These are phyloP conservation scores for Fusarium sp. DNA, from an alignment of 2,329 filamentous ascomycete genomes.

Conservation along the genomic window DNA sequence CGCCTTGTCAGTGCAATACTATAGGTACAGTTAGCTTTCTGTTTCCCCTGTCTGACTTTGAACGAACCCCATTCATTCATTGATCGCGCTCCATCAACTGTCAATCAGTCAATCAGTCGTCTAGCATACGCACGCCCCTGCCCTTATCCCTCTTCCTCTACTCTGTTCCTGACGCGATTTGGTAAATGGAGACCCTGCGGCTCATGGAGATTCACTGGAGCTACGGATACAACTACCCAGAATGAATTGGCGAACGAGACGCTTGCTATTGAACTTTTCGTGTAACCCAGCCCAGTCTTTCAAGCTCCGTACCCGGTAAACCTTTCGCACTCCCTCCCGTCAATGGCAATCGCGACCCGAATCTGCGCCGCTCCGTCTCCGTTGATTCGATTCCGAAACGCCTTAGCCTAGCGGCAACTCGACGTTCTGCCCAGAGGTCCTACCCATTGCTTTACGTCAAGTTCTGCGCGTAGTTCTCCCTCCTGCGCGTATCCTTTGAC, in stretches of 20 bases:
- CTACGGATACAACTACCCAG: background rate
- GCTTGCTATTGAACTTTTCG: slow-evolving; percentile 35
- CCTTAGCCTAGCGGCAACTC: slow-evolving; percentile 25
- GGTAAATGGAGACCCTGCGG: slow-evolving; percentile 31
- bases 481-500: slow-evolving; percentile 36
- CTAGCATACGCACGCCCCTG: slow-evolving; percentile 26
- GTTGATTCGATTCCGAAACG: slow-evolving; percentile 37
- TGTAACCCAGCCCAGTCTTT: slow-evolving; percentile 41
- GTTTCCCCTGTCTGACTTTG: slow-evolving; percentile 29
- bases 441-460: slow-evolving; percentile 23
- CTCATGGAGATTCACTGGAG: slow-evolving; percentile 15
- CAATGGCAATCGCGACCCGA: slow-evolving; percentile 30
- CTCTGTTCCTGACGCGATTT: slow-evolving; percentile 45
- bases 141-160: slow-evolving; percentile 30
- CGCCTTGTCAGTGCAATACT: background rate
- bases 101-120: slow-evolving; percentile 2
- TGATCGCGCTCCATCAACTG: slow-evolving; percentile 15
- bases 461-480: slow-evolving; percentile 34
- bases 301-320: slow-evolving; percentile 39
- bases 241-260: slow-evolving; percentile 45
- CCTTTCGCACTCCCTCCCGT: slow-evolving; percentile 32
- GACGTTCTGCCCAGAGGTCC: slow-evolving; percentile 22
- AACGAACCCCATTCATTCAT: slow-evolving; percentile 18
- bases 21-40: slow-evolving; percentile 4
- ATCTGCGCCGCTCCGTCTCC: slow-evolving; percentile 42